phyloP scores from a whole-genome alignment of 306 rosid species.

The Sicyos edulis region DNA sequence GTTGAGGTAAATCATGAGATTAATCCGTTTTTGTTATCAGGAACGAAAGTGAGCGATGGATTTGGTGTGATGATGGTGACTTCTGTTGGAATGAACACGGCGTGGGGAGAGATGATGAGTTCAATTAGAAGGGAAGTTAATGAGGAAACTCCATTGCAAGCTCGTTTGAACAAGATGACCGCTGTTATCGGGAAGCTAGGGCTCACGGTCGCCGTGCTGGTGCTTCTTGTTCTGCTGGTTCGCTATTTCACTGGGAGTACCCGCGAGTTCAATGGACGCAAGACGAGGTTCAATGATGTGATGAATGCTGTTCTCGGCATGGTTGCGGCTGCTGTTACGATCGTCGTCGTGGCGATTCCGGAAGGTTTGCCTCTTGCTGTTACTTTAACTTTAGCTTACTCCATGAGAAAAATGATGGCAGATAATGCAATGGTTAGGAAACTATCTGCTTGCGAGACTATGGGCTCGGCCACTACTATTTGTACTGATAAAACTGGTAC shows the following conservation, averaged over 20 bases:
- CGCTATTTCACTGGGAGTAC: constrained; percentile 30
- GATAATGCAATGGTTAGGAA: constrained; percentile 30
- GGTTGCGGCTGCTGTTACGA: constrained; percentile 23
- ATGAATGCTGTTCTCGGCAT: constrained; percentile 22
- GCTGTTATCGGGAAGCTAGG: constrained; percentile 23
- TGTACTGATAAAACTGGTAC: constrained; percentile 31
- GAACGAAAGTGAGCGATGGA: constrained; percentile 28
- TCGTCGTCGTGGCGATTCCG: constrained; percentile 27
- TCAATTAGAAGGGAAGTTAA: constrained; percentile 17
- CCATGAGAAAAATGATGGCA: constrained; percentile 27
- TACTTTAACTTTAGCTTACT: constrained; percentile 27
- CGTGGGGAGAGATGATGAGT: constrained; percentile 31
- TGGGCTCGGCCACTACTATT: constrained; percentile 26
- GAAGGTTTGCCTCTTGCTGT: constrained; percentile 30
- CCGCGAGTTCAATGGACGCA: constrained; percentile 24
- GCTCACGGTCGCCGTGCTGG: constrained; percentile 18
- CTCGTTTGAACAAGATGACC: constrained; percentile 24
- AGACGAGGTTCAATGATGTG: constrained; percentile 15
- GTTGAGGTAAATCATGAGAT: constrained; percentile 10
- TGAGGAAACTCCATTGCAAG: constrained; percentile 23
- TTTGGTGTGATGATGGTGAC: constrained; percentile 27
- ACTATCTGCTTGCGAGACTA: constrained; percentile 29
- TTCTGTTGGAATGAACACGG: constrained; percentile 26
- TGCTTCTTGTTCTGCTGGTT: constrained; percentile 18
- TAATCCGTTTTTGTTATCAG: constrained; percentile 24